Conservation (phyloP, 2,329 filamentous ascomycete species). For the Gremmenia infestans region DNA sequence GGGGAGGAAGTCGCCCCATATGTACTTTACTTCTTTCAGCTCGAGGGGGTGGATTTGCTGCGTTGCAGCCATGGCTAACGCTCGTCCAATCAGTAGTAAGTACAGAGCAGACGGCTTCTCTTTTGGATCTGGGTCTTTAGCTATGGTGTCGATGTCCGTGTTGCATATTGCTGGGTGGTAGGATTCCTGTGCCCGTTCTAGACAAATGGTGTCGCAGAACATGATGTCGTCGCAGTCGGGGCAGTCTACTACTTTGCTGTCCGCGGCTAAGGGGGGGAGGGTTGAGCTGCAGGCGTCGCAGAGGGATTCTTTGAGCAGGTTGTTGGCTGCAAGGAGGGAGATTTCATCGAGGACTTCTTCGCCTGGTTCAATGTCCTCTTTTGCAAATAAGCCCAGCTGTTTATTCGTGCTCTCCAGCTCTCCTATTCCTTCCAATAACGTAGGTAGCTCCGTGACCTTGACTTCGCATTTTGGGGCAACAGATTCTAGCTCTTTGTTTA, state of each 20-base stretch:
- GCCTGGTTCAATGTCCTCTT: slow-evolving; percentile 69
- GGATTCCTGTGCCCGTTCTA: slow-evolving; percentile 49
- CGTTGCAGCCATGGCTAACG: slow-evolving; percentile 58
- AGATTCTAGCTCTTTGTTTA: slow-evolving; percentile 64
- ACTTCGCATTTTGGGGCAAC: slow-evolving; percentile 82
- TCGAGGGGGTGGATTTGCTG: slow-evolving; percentile 59
- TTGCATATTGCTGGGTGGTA: slow-evolving; percentile 65
- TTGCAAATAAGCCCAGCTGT: slow-evolving; percentile 89
- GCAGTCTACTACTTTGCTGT: slow-evolving; percentile 48
- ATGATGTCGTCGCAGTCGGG: slow-evolving; percentile 60
- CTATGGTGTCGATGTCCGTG: slow-evolving; percentile 60
- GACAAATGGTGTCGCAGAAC: slow-evolving; percentile 59
- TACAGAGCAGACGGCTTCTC: slow-evolving; percentile 59
- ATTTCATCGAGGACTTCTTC: slow-evolving; percentile 76
- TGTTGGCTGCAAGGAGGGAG: slow-evolving; percentile 83
- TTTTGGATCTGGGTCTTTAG: slow-evolving; percentile 55
- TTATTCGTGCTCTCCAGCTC: slow-evolving; percentile 54
- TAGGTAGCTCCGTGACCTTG: slow-evolving; percentile 67
- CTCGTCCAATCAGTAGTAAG: slow-evolving; percentile 55
- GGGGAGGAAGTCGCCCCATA: slow-evolving; percentile 64
- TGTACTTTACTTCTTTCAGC: slow-evolving; percentile 60
- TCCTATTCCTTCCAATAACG: slow-evolving; percentile 50
- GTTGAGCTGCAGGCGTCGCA: slow-evolving; percentile 85
- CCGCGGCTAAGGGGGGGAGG: slow-evolving; percentile 53
- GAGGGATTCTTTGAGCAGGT: slow-evolving; percentile 76